phyloP scores from a whole-genome alignment of 345 rosid species.

The Euphorbia lathyris region DNA sequence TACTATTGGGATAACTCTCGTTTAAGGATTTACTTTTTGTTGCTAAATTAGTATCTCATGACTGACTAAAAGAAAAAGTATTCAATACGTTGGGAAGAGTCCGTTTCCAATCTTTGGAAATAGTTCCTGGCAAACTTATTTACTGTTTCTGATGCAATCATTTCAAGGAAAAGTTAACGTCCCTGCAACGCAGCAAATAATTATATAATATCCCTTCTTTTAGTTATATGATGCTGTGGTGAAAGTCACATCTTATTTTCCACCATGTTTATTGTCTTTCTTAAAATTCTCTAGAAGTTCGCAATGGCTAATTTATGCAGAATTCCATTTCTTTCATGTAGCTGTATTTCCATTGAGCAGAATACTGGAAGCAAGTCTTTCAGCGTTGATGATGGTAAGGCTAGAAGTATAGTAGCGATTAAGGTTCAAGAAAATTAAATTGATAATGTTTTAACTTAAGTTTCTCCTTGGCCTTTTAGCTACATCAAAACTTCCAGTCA shows the following conservation, averaged over 20 bases:
- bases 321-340: conserved; percentile 26
- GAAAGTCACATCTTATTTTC: not conserved
- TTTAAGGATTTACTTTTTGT: not conserved
- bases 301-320: not conserved
- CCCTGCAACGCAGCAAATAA: not conserved
- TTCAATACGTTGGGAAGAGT: not conserved
- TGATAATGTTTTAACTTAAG: conserved; percentile 18
- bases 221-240: not conserved
- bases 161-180: too few species aligned
- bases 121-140: not conserved
- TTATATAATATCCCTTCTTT: not conserved
- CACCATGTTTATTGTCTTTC: not conserved
- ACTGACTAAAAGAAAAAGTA: too few species aligned
- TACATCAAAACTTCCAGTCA: conserved; percentile 32
- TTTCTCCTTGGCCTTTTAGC: conserved; percentile 26
- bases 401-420: conserved; percentile 26
- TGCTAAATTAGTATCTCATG: too few species aligned
- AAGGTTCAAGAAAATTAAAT: conserved; percentile 21
- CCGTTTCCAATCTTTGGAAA: not conserved
- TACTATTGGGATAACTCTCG: not conserved
- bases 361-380: conserved; percentile 29
- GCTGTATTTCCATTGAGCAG: conserved; percentile 48
- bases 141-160: not conserved
- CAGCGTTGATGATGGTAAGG: conserved; percentile 38
- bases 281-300: not conserved